Evolutionary conservation across 441 rosid genomes (phyloP), one percentile per base, ranked within the genome.

Genomic region (Erodium trifolium): DNA sequence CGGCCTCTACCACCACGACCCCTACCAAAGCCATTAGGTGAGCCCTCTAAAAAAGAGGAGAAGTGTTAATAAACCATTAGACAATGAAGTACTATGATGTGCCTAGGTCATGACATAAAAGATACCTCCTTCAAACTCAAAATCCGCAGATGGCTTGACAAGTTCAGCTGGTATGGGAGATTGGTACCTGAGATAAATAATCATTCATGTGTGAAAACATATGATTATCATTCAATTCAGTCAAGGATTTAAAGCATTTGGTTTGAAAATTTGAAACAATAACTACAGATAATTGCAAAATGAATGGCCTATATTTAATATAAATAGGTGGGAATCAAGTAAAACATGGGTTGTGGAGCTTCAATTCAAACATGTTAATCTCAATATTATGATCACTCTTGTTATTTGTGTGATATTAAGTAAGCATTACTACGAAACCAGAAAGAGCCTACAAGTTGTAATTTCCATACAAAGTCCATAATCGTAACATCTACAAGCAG

Each of bases 111-210:
- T 0, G 51, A 9, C 10, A 45, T 10, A 45, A 45, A 45, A 45
- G 64, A 64, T 65, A 79, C 82, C 81, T 76, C 75, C 76, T 57
- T 80, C 80, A 67, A 76, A 67, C 7, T 80, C 82, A 70, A 64
- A 69, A 67, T 75, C 86, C 65, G 67, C 73, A 78, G 17, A 67
- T 39, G 72, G 72, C 66, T 76, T 78, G 70, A 80, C 79, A 68
- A 76, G 82, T 69, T 78, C 78, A 62, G 77, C 76, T 12, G 75
- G 76, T 49, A 82, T 63, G n/a, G 82, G 85, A 68, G 77, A 77
- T 69, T 82, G 85, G 63, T 78, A 82, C 55, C 82, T 80, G 73
- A 53, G 18, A 53, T 3, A 14, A 14, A 53, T 4, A 1, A 53
- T 16, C 13, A 4, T 14, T n/a, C 5, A 16, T 57, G 71, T 66